A percentile compares a stretch with the other conserved stretches of the same genome.
Evolutionary conservation across 176 grass and related monocot species (phyloP).

Genomic region (Cocos nucifera): DNA sequence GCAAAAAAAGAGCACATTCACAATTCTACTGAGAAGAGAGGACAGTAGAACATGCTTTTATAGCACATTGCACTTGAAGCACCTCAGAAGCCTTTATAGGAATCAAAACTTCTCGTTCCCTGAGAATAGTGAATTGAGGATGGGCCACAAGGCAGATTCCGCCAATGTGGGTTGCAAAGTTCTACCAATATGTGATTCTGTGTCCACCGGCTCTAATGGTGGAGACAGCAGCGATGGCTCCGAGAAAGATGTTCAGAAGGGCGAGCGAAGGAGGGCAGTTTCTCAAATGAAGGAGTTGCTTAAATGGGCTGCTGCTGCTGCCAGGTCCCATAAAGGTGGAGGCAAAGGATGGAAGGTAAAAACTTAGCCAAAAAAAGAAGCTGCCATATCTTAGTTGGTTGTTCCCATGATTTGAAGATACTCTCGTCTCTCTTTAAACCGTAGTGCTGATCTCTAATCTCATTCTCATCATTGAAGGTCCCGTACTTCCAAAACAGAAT

Average conservation of each 20-base stretch:
- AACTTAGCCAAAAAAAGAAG: not conserved
- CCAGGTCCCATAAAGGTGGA: constrained; percentile 17
- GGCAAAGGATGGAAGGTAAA: constrained; percentile 30
- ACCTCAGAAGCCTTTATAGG: not conserved
- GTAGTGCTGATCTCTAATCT: not conserved
- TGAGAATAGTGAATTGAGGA: not conserved
- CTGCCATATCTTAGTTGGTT: too few relatives aligned
- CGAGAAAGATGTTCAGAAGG: constrained; percentile 10
- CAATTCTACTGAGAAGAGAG: not conserved
- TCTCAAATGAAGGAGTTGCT: constrained; percentile 35
- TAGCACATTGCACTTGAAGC: not conserved
- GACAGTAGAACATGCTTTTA: not conserved
- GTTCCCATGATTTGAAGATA: too few relatives aligned
- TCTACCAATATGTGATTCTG: constrained; percentile 25
- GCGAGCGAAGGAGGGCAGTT: constrained; percentile 18
- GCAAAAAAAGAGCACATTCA: not conserved
- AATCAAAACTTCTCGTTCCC: too few relatives aligned
- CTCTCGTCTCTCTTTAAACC: too few relatives aligned
- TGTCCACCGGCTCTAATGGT: constrained; percentile 11
- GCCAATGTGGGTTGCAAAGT: constrained; percentile 32
- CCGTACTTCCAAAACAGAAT: constrained; percentile 21
- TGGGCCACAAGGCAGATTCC: constrained; percentile 24
- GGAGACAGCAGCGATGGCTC: constrained; percentile 1
- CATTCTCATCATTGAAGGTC: constrained; percentile 8
- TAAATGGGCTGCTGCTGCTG: constrained; percentile 14